Evolutionary conservation across 495 filamentous ascomycete species (phyloP).

Genomic region (Penicillium robsamsonii): DNA sequence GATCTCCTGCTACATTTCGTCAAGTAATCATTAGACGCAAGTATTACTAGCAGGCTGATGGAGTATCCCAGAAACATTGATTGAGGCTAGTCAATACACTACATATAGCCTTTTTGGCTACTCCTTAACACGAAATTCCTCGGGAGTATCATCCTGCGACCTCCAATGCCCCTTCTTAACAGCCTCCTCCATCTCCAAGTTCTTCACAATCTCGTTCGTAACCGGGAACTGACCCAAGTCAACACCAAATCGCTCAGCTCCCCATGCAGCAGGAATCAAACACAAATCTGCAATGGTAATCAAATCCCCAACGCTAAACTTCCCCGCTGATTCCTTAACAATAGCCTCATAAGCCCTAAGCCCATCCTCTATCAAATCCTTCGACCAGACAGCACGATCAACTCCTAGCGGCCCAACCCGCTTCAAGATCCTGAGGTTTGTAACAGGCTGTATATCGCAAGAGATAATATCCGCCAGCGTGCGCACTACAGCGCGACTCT

Average conservation of each 20-base stretch:
- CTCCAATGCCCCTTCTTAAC: conserved; percentile 47
- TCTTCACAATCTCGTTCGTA: conserved; percentile 37
- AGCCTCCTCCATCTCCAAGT: conserved; percentile 35
- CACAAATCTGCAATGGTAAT: conserved; percentile 54
- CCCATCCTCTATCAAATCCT: conserved; percentile 42
- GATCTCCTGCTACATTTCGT: background rate
- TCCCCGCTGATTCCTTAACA: conserved; percentile 33
- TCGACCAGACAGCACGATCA: conserved; percentile 38
- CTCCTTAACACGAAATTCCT: conserved; percentile 37
- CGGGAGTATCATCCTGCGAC: conserved; percentile 48
- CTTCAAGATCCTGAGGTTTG: conserved; percentile 48
- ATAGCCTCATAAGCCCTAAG: conserved; percentile 48
- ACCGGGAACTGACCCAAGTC: conserved; percentile 42
- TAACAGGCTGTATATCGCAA: conserved; percentile 50
- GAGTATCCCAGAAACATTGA: background rate
- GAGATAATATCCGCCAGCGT: conserved; percentile 47
- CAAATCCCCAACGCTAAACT: conserved; percentile 50
- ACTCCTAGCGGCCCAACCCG: conserved; percentile 39
- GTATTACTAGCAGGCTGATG: background rate
- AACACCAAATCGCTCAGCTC: conserved; percentile 48
- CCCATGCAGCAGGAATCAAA: conserved; percentile 51
- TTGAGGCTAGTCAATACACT: background rate
- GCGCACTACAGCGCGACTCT: conserved; percentile 38
- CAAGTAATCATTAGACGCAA: background rate
- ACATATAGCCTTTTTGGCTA: background rate